phyloP scores from a whole-genome alignment of 441 rosid genomes.

The Pelargonium citronellum region DNA sequence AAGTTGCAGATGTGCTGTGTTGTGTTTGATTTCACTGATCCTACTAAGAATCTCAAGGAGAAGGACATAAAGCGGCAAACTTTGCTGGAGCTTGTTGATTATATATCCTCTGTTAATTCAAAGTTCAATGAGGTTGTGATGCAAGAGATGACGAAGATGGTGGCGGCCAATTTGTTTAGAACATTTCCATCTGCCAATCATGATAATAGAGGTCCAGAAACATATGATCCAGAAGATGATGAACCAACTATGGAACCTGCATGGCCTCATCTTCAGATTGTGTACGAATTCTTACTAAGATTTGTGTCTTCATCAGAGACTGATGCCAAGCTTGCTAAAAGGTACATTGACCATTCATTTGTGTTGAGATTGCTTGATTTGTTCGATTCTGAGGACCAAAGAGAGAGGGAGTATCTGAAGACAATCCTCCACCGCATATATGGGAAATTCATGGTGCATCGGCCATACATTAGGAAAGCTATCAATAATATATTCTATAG shows the following conservation, averaged over 20 bases:
- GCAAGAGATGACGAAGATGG: conserved; percentile 70
- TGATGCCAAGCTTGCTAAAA: conserved; percentile 78
- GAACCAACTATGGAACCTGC: conserved; percentile 53
- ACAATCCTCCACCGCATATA: conserved; percentile 44
- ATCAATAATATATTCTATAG: conserved; percentile 69
- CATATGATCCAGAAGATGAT: conserved; percentile 68
- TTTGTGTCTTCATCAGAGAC: conserved; percentile 75
- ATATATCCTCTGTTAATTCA: conserved; percentile 42
- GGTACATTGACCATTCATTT: conserved; percentile 76
- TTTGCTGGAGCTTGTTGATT: conserved; percentile 73
- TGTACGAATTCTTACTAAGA: conserved; percentile 51
- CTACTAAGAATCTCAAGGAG: conserved; percentile 63
- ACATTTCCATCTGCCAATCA: conserved; percentile 49
- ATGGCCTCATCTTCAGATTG: conserved; percentile 19
- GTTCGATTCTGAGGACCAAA: conserved; percentile 80
- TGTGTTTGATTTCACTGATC: conserved; percentile 64
- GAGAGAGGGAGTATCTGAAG: conserved; percentile 85
- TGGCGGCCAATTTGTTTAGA: conserved; percentile 62
- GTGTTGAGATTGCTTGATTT: conserved; percentile 68
- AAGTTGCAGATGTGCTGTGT: conserved; percentile 67
- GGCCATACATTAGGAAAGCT: conserved; percentile 67
- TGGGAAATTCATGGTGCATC: conserved; percentile 23
- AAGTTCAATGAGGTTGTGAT: conserved; percentile 71
- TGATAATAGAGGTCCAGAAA: conserved; percentile 43
- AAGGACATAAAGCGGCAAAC: conserved; percentile 79